Percentiles rank a stretch among this genome's conserved stretches.
These are phyloP conservation scores for Aplosporella prunicola DNA, from an alignment of 2,329 filamentous ascomycete species.

Conservation along the genomic window DNA sequence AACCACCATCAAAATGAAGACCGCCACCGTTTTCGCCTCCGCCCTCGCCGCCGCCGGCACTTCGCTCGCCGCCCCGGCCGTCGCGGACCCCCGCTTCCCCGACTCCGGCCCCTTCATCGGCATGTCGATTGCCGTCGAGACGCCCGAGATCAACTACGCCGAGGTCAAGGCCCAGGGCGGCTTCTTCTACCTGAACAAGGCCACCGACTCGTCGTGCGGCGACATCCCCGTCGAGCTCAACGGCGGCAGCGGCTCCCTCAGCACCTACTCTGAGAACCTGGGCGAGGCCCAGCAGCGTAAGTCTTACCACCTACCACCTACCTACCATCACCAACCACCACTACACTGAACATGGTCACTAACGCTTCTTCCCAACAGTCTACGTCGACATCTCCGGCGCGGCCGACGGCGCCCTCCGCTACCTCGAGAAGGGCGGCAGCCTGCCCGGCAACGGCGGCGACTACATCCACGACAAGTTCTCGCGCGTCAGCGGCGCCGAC, in stretches of 20 bases:
- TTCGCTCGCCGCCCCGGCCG: conserved; percentile 1
- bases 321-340: too few species aligned
- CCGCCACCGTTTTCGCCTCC: conserved; percentile 1
- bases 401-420: background rate
- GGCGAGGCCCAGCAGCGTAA: conserved; percentile 4
- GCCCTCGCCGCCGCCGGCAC: background rate
- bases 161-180: conserved; percentile 1
- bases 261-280: too few species aligned
- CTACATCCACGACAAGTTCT: conserved; percentile 2
- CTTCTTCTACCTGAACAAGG: conserved; percentile 2
- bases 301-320: too few species aligned
- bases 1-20: conserved; percentile 9
- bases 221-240: background rate
- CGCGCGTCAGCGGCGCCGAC: background rate
- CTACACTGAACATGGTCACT: too few species aligned
- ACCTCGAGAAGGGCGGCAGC: background rate
- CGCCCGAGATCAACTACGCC: background rate
- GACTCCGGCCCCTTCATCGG: background rate
- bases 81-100: background rate
- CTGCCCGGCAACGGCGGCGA: background rate
- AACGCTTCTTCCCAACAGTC: background rate
- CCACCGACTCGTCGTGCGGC: conserved; percentile 3
- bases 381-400: conserved; percentile 4
- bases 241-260: background rate
- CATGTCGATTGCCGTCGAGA: too few species aligned